A percentile compares a stretch with the other conserved stretches of the same genome.
These are phyloP conservation scores for Epichloe coenophiala DNA, from an alignment of 2,329 filamentous ascomycete species.

Conservation along the genomic window DNA sequence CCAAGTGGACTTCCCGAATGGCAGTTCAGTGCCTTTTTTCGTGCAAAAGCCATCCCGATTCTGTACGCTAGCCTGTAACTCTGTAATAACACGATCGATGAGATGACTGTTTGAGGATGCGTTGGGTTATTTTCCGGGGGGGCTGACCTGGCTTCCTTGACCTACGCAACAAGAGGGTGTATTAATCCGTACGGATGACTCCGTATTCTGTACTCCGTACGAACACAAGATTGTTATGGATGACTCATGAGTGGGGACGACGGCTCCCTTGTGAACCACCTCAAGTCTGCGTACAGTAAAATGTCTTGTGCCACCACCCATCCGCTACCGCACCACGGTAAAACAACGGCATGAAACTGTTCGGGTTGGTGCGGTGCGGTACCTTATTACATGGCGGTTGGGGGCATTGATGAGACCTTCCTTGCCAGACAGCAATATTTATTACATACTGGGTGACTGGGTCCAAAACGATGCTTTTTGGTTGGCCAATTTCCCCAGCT, in stretches of 20 bases:
- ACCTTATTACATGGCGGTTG: not conserved
- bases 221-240: not conserved
- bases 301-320: constrained; percentile 1
- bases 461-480: not conserved
- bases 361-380: not conserved
- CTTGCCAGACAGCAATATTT: not conserved
- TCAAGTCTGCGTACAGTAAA: not conserved
- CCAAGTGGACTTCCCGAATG: not conserved
- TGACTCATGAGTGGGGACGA: not conserved
- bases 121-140: not conserved
- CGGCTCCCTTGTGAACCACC: not conserved
- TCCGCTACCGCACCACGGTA: not conserved
- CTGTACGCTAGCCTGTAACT: not conserved
- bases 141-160: too few relatives aligned
- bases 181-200: too few relatives aligned
- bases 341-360: constrained; percentile 1
- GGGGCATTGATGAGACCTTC: not conserved
- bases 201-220: too few relatives aligned
- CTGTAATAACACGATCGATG: not conserved
- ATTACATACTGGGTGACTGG: not conserved
- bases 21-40: not conserved
- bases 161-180: too few relatives aligned
- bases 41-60: not conserved
- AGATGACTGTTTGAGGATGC: too few relatives aligned
- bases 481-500: not conserved